A percentile compares a stretch with the other conserved stretches of the same genome.
Evolutionary conservation across 1,284 basidiomycete genomes (phyloP).

Genomic region (Coniferiporia sulphurascens): DNA sequence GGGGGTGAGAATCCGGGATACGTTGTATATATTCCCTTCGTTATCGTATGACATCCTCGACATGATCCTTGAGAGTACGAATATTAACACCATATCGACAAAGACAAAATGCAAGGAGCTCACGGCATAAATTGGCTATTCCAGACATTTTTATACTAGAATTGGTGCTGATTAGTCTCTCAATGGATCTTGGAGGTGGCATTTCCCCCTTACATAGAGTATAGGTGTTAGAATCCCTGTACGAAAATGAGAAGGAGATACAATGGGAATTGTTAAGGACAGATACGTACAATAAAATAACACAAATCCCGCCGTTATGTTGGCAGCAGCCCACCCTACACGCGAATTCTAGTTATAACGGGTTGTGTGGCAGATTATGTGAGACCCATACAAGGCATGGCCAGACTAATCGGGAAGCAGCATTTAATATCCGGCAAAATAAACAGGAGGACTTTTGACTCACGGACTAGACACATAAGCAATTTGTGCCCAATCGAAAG

Average conservation of each 20-base stretch:
- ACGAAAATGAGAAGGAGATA: neutral
- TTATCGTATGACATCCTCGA: constrained; percentile 56
- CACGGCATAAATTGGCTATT: constrained; percentile 36
- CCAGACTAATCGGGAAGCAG: constrained; percentile 8
- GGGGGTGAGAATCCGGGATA: constrained; percentile 47
- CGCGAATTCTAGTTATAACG: neutral
- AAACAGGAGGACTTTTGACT: neutral
- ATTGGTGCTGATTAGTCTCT: constrained; percentile 36
- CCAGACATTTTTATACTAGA: constrained; percentile 38
- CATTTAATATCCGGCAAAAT: neutral
- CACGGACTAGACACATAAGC: constrained; percentile 21
- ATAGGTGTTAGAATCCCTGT: constrained; percentile 19
- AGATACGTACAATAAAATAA: constrained; percentile 56
- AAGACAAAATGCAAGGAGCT: neutral
- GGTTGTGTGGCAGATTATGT: neutral
- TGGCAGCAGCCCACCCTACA: constrained; percentile 69
- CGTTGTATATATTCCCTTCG: constrained; percentile 50
- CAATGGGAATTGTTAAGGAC: neutral
- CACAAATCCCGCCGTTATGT: constrained; percentile 75
- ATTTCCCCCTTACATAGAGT: constrained; percentile 14
- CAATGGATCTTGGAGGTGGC: constrained; percentile 39
- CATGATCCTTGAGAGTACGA: constrained; percentile 33
- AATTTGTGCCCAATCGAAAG: constrained; percentile 23
- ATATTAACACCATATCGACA: neutral
- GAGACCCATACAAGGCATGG: constrained; percentile 16